Percentiles rank a stretch among this genome's conserved stretches.
phyloP scores from a whole-genome alignment of 495 filamentous ascomycete genomes.

The Tuber aestivum region DNA sequence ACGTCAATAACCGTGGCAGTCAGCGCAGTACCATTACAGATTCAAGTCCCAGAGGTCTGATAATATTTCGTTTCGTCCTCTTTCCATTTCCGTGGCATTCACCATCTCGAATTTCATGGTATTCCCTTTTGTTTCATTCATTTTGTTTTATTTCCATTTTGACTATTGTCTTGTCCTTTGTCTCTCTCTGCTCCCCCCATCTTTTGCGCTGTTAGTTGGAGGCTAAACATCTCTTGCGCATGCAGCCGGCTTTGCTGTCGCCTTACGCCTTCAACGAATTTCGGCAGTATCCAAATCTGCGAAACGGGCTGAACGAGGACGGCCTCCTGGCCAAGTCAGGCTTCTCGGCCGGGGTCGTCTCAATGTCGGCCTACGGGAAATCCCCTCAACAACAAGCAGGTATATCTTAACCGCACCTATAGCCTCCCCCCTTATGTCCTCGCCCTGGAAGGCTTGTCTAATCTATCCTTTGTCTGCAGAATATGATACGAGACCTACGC shows the following conservation, averaged over 20 bases:
- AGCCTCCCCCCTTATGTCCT: neutral
- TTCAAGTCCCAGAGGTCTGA: conserved; percentile 38
- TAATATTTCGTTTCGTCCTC: conserved; percentile 16
- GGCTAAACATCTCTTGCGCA: conserved; percentile 21
- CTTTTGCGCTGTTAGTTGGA: conserved; percentile 3
- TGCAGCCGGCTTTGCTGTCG: conserved; percentile 20
- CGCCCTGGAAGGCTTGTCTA: conserved; percentile 7
- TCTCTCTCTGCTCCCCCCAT: conserved; percentile 13
- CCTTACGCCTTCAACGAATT: conserved; percentile 34
- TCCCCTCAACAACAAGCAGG: conserved; percentile 49
- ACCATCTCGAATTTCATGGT: conserved; percentile 16
- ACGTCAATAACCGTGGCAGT: conserved; percentile 43
- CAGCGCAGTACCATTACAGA: conserved; percentile 41
- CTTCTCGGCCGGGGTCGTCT: conserved; percentile 46
- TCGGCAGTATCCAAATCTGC: conserved; percentile 31
- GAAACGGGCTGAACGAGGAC: conserved; percentile 42
- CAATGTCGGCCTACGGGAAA: conserved; percentile 57
- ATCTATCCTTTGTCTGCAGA: conserved; percentile 40
- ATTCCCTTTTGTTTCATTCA: conserved; percentile 17
- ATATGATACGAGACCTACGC: conserved; percentile 49
- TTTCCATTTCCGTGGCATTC: conserved; percentile 10
- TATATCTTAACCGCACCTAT: conserved; percentile 41
- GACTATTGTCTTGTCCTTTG: conserved; percentile 19
- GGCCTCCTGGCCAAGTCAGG: conserved; percentile 47
- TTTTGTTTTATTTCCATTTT: conserved; percentile 11